phyloP scores from a whole-genome alignment of 768 basidiomycete genomes.

The Kwoniella sp. region DNA sequence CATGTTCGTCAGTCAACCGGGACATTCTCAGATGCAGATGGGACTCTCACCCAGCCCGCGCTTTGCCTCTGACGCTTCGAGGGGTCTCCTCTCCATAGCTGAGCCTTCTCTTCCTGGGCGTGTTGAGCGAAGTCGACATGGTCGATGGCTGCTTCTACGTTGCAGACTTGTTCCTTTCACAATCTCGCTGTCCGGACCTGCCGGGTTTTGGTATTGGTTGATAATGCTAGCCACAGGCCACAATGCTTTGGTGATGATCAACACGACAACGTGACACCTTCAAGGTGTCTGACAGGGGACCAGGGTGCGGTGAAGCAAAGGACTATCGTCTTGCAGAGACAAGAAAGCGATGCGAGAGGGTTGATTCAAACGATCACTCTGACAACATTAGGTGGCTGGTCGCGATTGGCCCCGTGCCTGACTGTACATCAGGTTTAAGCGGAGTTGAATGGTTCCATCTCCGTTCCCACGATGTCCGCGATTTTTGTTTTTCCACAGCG shows the following conservation, averaged over 20 bases:
- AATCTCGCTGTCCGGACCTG: conserved; percentile 5
- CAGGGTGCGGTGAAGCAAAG: no score
- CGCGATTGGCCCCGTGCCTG: no score
- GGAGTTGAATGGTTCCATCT: no score
- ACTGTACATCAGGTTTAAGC: no score
- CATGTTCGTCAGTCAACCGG: neutral
- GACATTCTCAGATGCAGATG: neutral
- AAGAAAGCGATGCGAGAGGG: no score
- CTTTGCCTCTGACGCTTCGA: conserved; percentile 13
- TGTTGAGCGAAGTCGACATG: conserved; percentile 9
- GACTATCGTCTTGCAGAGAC: no score
- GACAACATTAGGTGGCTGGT: no score
- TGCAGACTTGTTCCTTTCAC: neutral
- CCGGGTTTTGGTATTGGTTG: neutral
- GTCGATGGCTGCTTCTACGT: neutral
- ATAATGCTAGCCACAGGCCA: neutral
- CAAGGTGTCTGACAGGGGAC: no score
- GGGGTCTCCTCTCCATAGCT: conserved; percentile 4
- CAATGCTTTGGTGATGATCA: conserved; percentile 1
- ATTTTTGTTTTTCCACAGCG: no score
- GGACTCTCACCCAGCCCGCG: conserved; percentile 23
- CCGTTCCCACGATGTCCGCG: no score
- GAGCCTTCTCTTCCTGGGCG: conserved; percentile 33
- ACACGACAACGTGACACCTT: neutral
- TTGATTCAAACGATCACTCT: no score